Evolutionary conservation across 257 asterid genomes (phyloP).

Genomic region (Fraxinus anomala): DNA sequence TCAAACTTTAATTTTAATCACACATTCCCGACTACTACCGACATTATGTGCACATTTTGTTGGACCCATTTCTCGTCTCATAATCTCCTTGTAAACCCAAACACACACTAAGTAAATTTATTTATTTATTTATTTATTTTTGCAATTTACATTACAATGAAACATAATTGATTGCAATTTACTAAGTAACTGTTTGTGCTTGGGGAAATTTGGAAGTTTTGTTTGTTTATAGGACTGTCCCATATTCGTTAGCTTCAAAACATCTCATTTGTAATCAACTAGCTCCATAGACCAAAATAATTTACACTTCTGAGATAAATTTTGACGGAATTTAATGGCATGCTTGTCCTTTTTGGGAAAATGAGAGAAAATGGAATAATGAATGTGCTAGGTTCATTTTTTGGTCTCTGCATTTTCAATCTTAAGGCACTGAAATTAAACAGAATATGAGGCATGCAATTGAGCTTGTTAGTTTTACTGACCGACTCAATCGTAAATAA

Average conservation of each 20-base stretch:
- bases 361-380: not conserved
- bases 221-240: not conserved
- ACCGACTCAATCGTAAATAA: not conserved
- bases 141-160: not conserved
- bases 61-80: too few species aligned
- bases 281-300: not conserved
- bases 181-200: not conserved
- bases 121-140: too few species aligned
- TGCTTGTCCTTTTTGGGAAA: not conserved
- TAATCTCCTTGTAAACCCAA: too few species aligned
- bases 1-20: too few species aligned
- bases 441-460: not conserved
- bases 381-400: conserved; percentile 8
- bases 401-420: not conserved
- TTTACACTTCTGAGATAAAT: not conserved
- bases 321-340: not conserved
- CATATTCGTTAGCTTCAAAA: not conserved
- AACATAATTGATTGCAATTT: not conserved
- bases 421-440: conserved; percentile 2
- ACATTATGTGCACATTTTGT: too few species aligned
- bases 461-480: conserved; percentile 13
- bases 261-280: not conserved
- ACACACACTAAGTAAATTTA: too few species aligned
- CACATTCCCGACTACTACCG: too few species aligned
- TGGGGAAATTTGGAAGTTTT: not conserved